Conservation (phyloP, 2,329 filamentous ascomycete genomes). For the Rhynchosporium secalis region DNA sequence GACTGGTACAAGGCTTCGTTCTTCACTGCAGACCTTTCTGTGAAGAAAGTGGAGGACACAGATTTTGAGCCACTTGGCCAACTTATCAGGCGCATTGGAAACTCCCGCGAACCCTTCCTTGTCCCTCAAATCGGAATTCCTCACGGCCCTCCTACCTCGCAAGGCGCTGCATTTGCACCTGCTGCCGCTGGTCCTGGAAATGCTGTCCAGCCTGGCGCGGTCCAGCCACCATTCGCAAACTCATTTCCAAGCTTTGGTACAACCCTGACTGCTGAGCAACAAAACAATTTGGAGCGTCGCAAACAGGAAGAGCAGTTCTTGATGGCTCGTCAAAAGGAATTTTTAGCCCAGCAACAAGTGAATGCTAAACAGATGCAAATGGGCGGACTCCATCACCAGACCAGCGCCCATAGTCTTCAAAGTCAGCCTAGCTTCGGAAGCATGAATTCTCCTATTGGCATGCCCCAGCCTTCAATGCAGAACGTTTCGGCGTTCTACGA, state of each 20-base stretch:
- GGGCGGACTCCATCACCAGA: constrained; percentile 74
- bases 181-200: constrained; percentile 42
- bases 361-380: constrained; percentile 71
- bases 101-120: constrained; percentile 94
- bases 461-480: constrained; percentile 50
- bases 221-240: constrained; percentile 85
- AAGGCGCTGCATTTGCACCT: constrained; percentile 40
- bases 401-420: constrained; percentile 91
- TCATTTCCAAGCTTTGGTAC: constrained; percentile 96
- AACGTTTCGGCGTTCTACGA: constrained; percentile 71
- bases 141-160: constrained; percentile 70
- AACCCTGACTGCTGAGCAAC: constrained; percentile 93
- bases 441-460: constrained; percentile 79
- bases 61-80: constrained; percentile 96
- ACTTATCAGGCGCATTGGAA: constrained; percentile 91
- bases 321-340: constrained; percentile 94
- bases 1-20: constrained; percentile 99
- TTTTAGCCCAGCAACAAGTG: constrained; percentile 83
- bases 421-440: constrained; percentile 96
- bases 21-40: constrained; percentile 90
- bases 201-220: constrained; percentile 57
- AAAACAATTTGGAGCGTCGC: constrained; percentile 91
- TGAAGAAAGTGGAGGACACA: constrained; percentile 89
- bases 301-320: constrained; percentile 98
- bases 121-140: constrained; percentile 96